Conservation (phyloP, 2,329 filamentous ascomycete genomes). For the Trichoderma oligosporum region DNA sequence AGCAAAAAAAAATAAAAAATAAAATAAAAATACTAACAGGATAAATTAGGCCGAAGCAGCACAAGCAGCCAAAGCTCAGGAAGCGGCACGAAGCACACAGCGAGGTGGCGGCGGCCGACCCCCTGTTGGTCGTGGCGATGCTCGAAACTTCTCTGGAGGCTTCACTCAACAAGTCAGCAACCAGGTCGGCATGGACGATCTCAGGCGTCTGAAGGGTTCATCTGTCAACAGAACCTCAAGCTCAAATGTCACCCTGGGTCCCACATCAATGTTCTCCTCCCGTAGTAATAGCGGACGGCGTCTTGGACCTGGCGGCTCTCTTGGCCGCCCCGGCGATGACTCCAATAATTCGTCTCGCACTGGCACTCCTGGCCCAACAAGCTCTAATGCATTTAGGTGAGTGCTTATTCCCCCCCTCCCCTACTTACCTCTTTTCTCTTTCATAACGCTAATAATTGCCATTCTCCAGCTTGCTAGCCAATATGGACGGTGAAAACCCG, state of each 20-base stretch:
- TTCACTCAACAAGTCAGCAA: conserved; percentile 74
- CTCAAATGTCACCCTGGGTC: conserved; percentile 67
- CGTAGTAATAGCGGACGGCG: conserved; percentile 86
- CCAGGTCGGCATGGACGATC: conserved; percentile 85
- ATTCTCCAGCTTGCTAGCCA: conserved; percentile 51
- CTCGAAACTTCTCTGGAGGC: conserved; percentile 72
- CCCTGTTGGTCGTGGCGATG: conserved; percentile 77
- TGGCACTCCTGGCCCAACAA: conserved; percentile 70
- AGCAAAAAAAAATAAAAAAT: too few species aligned
- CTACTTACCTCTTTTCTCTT: too few species aligned
- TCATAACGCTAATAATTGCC: neutral
- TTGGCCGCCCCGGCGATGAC: conserved; percentile 73
- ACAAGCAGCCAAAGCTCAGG: conserved; percentile 76
- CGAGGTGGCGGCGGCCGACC: conserved; percentile 68
- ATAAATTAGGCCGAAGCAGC: conserved; percentile 60
- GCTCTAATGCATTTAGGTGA: conserved; percentile 93
- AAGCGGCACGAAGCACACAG: conserved; percentile 58
- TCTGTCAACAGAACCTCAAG: conserved; percentile 56
- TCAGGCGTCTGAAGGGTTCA: conserved; percentile 70
- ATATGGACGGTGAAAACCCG: conserved; percentile 59
- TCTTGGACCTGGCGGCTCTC: conserved; percentile 69
- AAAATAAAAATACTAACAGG: conserved; percentile 28
- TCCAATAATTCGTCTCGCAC: conserved; percentile 85
- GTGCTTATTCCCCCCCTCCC: conserved; percentile 28
- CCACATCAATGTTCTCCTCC: conserved; percentile 81